Evolutionary conservation across 768 basidiomycete species (phyloP), one percentile per base, ranked within the genome.

Genomic region (Glaciozyma antarctica): DNA sequence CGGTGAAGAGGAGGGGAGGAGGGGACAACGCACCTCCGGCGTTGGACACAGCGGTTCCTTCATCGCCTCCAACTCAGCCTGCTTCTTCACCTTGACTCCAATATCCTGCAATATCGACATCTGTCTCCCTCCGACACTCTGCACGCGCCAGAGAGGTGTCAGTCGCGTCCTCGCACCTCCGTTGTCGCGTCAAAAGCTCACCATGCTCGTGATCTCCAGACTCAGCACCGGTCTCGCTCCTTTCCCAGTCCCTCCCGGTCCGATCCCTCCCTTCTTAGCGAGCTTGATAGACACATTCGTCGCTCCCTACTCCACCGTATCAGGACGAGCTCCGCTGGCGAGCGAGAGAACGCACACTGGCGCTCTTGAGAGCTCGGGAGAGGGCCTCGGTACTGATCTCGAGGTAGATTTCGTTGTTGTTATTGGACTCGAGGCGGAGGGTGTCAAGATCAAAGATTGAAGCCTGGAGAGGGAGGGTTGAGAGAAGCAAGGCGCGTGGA

Each of bases 371-470:
- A 0, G 87, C 87, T 0, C 82, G 82, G 16, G 88, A 80, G 3
- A 93, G 81, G 0, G 88, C 84, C 63, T 90, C 90, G 8, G 86
- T 81, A 3, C 84, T 80, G 32, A 92, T 77, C n/a, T 81, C 77
- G 71, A 91, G 77, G 5, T 85, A 86, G 66, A 93, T 92, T 71
- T 85, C 84, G 76, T 93, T 90, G 41, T 83, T 78, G 4, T 87
- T 82, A 72, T 90, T 90, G 26, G 90, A 91, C 73, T 91, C 87
- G 72, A 93, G 89, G 52, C 88, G 85, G 75, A 91, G 89, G 66
- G 83, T 80, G 2, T 80, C 81, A 77, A 90, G 88, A 15, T 55
- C 22, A 44, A 70, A 70, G 41, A 70, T 62, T 2, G 69, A 59
- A 32, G 54, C 47, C 69, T 69, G 58, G 21, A 17, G 43, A n/a